A percentile compares a stretch with the other conserved stretches of the same genome.
Conservation (phyloP, 768 basidiomycete genomes). For the Suillus alpinus region DNA sequence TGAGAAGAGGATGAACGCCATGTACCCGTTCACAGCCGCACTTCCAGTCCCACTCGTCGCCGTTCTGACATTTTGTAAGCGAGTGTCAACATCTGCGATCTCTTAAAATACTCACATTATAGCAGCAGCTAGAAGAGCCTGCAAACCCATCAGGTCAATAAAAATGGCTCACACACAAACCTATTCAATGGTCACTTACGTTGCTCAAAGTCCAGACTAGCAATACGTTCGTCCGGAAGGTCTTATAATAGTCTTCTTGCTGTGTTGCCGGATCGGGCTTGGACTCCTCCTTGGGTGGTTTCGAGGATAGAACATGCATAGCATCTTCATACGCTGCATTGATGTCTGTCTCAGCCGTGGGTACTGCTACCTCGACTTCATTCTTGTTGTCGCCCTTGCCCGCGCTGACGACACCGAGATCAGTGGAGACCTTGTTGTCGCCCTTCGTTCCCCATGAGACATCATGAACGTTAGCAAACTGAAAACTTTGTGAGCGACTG, state of each 20-base stretch:
- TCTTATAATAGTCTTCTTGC: conserved; percentile 86
- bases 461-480: conserved; percentile 89
- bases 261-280: conserved; percentile 59
- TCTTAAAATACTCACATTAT: conserved; percentile 53
- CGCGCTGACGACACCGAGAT: conserved; percentile 78
- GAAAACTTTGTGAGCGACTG: conserved; percentile 3
- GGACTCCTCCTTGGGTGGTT: conserved; percentile 69
- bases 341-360: conserved; percentile 85
- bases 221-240: conserved; percentile 87
- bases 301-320: conserved; percentile 72
- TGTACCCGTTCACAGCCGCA: conserved; percentile 74
- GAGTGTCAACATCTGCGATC: neutral
- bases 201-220: conserved; percentile 89
- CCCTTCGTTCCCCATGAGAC: conserved; percentile 97
- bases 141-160: conserved; percentile 12
- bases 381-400: conserved; percentile 59
- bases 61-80: conserved; percentile 14
- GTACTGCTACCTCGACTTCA: conserved; percentile 84
- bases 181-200: conserved; percentile 39
- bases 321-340: conserved; percentile 91
- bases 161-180: neutral
- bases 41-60: conserved; percentile 48
- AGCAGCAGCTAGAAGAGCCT: conserved; percentile 71
- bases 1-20: conserved; percentile 85
- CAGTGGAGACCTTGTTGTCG: conserved; percentile 80